Evolutionary conservation across 176 grass and related monocot genomes (phyloP).

Genomic region (Puccinellia tenuiflora): DNA sequence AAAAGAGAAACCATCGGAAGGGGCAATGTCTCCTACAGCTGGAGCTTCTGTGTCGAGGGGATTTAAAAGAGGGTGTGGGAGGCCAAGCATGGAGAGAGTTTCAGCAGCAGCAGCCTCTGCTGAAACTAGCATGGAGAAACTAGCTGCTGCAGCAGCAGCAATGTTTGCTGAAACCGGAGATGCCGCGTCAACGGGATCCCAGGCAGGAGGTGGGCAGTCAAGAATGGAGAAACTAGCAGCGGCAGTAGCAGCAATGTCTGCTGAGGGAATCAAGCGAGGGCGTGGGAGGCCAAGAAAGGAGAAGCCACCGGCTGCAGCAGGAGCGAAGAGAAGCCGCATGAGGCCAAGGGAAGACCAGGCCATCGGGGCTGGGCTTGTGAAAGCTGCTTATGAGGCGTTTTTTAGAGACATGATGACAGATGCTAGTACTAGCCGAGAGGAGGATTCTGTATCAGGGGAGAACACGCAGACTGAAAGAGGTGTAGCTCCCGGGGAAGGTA

Average conservation of each 20-base stretch:
- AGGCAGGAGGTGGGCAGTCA: too few species aligned
- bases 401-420: not conserved
- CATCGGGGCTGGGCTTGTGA: not conserved
- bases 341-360: constrained; percentile 26
- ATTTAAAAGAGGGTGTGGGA: constrained; percentile 19
- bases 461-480: not conserved
- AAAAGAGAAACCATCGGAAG: not conserved
- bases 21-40: not conserved
- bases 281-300: too few species aligned
- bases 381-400: not conserved
- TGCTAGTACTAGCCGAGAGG: not conserved
- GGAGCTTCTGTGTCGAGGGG: not conserved
- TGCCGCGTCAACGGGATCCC: too few species aligned
- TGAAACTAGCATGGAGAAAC: not conserved
- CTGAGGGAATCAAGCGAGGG: too few species aligned
- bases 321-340: not conserved
- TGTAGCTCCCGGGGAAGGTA: not conserved
- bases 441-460: not conserved
- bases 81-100: not conserved
- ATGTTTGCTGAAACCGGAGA: not conserved
- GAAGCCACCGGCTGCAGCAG: too few species aligned
- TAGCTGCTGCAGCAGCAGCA: not conserved
- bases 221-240: too few species aligned
- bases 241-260: too few species aligned
- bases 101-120: not conserved